Evolutionary conservation across 176 grass and related monocot species (phyloP).

Genomic region (Musa schizocarpa): DNA sequence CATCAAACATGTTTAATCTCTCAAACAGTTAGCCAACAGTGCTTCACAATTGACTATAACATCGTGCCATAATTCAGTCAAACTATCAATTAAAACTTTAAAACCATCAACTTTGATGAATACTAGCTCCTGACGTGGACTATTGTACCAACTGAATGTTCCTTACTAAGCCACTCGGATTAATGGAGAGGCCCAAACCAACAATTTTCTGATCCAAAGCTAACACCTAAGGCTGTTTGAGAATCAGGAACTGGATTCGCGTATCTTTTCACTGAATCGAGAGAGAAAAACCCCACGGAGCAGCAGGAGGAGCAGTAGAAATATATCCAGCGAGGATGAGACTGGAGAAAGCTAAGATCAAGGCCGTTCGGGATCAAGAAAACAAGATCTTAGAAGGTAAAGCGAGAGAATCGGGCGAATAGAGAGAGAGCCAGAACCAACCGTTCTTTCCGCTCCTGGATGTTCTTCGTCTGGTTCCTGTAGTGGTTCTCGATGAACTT

Average conservation of each 20-base stretch:
- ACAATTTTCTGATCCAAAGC: not conserved
- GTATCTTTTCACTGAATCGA: not conserved
- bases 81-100: not conserved
- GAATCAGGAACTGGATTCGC: not conserved
- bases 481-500: slow-evolving; percentile 99
- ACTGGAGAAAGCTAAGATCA: not conserved
- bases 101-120: not conserved
- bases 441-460: slow-evolving; percentile 93
- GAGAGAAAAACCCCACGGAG: not conserved
- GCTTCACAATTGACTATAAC: not conserved
- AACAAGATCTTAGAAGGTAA: not conserved
- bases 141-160: not conserved
- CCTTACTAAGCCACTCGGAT: not conserved
- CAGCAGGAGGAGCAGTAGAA: not conserved
- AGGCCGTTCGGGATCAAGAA: not conserved
- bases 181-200: not conserved
- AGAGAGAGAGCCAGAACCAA: not conserved
- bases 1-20: not conserved
- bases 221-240: not conserved
- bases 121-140: not conserved
- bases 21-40: not conserved
- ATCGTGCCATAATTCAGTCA: not conserved
- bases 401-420: not conserved
- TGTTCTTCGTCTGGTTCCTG: slow-evolving; percentile 86
- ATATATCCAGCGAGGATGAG: not conserved